Evolutionary conservation across 2,329 filamentous ascomycete genomes (phyloP), one percentile per base, ranked within the genome.

Genomic region (Cladosporium phlei): DNA sequence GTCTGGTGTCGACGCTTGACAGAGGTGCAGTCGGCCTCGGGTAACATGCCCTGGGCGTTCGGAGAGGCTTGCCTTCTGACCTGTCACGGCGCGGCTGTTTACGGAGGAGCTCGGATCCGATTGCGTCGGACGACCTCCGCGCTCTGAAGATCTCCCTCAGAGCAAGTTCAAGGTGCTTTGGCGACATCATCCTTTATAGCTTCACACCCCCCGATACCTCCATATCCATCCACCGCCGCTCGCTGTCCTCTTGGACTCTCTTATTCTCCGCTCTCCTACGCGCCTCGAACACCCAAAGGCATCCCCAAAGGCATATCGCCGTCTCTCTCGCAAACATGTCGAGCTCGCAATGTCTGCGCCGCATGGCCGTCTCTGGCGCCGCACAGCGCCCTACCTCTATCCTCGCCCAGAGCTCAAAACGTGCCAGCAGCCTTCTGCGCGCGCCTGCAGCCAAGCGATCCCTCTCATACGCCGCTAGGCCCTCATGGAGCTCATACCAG

Each of bases 261-360:
- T 28, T 29, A 38, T 48, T 51, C 58, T 47, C 55, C 57, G 55
- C 57, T 54, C n/a, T 35, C 51, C 51, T 12, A 27, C 17, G 21
- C 40, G 12, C 8, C n/a, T 17, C 19, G 27, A 19, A 10, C 29
- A 7, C 30, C 30, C 9, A 33, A 22, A 22, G 17, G 27, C n/a
- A 22, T 27, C 22, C 20, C 17, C n/a, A 53, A 55, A 55, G 54
- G 52, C 55, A 52, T 38, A 35, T 44, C 55, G 55, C 56, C 57
- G 53, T 55, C 55, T 59, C 55, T 59, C 50, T 56, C 17, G 46
- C 29, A 43, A 50, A 38, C 59, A 66, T 66, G 64, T 63, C 62
- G 55, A 64, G 61, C 58, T 63, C 62, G 48, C 62, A 64, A 59
- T 66, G 63, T 52, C 56, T 67, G 42, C 61, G 63, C 59, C 59